Percentiles rank a stretch among this genome's conserved stretches.
Evolutionary conservation across 1,284 basidiomycete species (phyloP).

Genomic region (Rugosomyces carneus): DNA sequence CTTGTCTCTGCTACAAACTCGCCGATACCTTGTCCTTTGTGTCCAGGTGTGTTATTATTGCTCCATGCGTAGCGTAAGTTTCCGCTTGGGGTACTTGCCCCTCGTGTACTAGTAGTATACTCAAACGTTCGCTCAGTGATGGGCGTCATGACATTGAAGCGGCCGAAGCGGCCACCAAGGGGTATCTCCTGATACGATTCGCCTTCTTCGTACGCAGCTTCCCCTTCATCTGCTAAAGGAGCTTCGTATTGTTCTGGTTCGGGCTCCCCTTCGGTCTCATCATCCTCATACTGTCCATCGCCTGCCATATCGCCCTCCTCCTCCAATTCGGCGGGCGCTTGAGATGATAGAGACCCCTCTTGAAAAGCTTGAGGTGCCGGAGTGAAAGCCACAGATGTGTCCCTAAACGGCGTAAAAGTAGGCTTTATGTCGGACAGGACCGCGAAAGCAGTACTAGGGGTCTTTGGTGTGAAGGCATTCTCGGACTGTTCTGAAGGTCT

Average conservation of each 20-base stretch:
- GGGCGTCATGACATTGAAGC: slow-evolving; percentile 88
- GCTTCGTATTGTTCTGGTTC: slow-evolving; percentile 27
- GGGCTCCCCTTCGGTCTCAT: slow-evolving; percentile 26
- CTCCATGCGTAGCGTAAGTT: slow-evolving; percentile 23
- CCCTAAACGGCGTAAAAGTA: slow-evolving; percentile 27
- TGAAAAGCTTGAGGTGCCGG: slow-evolving; percentile 19
- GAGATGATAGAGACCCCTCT: slow-evolving; percentile 17
- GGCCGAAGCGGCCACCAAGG: slow-evolving; percentile 67
- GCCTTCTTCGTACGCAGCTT: slow-evolving; percentile 30
- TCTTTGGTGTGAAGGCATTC: slow-evolving; percentile 40
- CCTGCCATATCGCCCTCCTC: slow-evolving; percentile 26
- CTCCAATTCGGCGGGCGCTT: slow-evolving; percentile 21
- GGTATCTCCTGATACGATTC: slow-evolving; percentile 43
- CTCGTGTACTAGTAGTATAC: slow-evolving; percentile 64
- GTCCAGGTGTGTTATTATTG: slow-evolving; percentile 20
- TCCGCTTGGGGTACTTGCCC: slow-evolving; percentile 37
- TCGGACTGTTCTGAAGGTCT: slow-evolving; percentile 44
- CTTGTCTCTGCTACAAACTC: slow-evolving; percentile 48
- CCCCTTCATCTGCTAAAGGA: slow-evolving; percentile 21
- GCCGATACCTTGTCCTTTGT: slow-evolving; percentile 42
- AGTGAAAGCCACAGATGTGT: slow-evolving; percentile 22
- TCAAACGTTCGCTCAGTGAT: slow-evolving; percentile 92
- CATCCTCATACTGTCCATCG: slow-evolving; percentile 12
- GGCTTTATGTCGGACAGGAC: slow-evolving; percentile 30
- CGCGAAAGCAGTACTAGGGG: slow-evolving; percentile 31